Evolutionary conservation across 208 protist genomes (phyloP).

Genomic region (Leishmania tropica): DNA sequence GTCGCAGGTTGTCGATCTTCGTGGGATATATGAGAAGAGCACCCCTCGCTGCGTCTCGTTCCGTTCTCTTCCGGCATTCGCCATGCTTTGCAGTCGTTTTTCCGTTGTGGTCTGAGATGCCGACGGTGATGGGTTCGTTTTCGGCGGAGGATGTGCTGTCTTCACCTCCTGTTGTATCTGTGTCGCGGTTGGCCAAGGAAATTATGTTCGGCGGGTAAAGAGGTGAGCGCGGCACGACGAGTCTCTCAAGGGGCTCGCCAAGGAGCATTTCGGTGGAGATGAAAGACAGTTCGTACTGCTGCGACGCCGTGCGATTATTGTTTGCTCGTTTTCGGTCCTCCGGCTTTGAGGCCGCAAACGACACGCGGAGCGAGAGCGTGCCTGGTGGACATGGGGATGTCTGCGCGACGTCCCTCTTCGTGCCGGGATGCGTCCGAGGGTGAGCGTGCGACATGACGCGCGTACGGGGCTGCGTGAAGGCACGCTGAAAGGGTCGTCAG

Average conservation of each 20-base stretch:
- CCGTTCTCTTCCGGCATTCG: not conserved
- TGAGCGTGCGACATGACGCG: not conserved
- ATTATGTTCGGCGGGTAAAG: conserved; percentile 19
- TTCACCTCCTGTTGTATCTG: not conserved
- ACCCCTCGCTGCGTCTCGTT: not conserved
- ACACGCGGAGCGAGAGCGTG: conserved; percentile 10
- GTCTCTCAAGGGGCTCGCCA: not conserved
- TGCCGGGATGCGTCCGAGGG: no score
- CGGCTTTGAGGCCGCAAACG: not conserved
- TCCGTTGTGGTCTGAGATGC: not conserved
- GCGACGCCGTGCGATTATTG: conserved; percentile 7
- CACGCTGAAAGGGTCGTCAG: not conserved
- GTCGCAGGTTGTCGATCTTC: conserved; percentile 37
- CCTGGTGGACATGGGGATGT: not conserved
- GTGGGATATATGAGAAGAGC: conserved; percentile 37
- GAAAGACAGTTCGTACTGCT: conserved; percentile 14
- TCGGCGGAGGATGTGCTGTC: not conserved
- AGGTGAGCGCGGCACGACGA: conserved; percentile 11
- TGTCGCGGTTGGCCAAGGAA: not conserved
- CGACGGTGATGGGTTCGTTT: not conserved
- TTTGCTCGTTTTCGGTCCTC: not conserved
- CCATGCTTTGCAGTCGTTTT: not conserved
- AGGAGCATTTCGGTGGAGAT: not conserved
- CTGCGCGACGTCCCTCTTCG: not conserved
- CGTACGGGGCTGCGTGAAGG: not conserved